A percentile compares a stretch with the other conserved stretches of the same genome.
phyloP scores from a whole-genome alignment of 805 yeast genomes.

The Cephaloascus albidus region DNA sequence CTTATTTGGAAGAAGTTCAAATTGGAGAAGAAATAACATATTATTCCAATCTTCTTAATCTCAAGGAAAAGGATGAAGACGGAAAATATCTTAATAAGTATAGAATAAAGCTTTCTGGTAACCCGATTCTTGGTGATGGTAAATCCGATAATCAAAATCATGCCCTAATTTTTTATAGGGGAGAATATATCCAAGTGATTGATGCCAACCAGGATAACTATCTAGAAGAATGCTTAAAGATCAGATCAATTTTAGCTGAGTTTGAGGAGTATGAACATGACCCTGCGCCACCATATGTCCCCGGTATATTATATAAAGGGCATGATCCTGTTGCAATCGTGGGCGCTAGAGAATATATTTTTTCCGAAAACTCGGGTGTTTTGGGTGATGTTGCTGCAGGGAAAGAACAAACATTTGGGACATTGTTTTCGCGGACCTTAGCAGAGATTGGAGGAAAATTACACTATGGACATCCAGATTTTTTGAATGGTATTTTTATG shows the following conservation, averaged over 20 bases:
- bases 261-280: slow-evolving; percentile 68
- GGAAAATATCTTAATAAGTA: slow-evolving; percentile 31
- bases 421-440: slow-evolving; percentile 85
- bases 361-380: slow-evolving; percentile 87
- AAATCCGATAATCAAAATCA: slow-evolving; percentile 94
- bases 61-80: slow-evolving; percentile 37
- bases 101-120: slow-evolving; percentile 76
- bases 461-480: slow-evolving; percentile 97
- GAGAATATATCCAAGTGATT: slow-evolving; percentile 89
- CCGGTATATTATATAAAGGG: slow-evolving; percentile 39
- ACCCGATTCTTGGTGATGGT: slow-evolving; percentile 95
- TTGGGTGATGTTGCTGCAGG: slow-evolving; percentile 97
- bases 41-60: slow-evolving; percentile 53
- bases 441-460: slow-evolving; percentile 92
- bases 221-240: slow-evolving; percentile 86
- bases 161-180: slow-evolving; percentile 78
- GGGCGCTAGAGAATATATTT: slow-evolving; percentile 92
- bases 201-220: slow-evolving; percentile 97
- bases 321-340: slow-evolving; percentile 74
- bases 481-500: slow-evolving; percentile 84
- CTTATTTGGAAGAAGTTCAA: slow-evolving; percentile 42
- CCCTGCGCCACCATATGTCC: slow-evolving; percentile 47
- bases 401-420: slow-evolving; percentile 94
- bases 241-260: slow-evolving; percentile 79
- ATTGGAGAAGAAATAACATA: slow-evolving; percentile 24